These are phyloP conservation scores for Knoxdaviesia proteae DNA, from an alignment of 2,329 filamentous ascomycete genomes.

Conservation along the genomic window DNA sequence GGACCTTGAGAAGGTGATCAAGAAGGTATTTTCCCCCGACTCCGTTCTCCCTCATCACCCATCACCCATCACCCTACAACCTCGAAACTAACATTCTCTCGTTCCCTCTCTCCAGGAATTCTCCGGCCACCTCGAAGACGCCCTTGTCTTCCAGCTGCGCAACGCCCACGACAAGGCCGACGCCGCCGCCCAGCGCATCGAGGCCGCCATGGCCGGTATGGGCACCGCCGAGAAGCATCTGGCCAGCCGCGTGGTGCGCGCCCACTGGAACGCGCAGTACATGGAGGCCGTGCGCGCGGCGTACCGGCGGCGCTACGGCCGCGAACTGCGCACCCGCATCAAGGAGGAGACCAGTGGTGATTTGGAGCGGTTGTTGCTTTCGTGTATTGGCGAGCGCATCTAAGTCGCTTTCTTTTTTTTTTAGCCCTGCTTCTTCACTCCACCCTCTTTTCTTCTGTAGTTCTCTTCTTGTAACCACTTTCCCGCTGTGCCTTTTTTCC, in stretches of 20 bases:
- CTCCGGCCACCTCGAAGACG: conserved; percentile 78
- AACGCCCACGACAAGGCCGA: conserved; percentile 62
- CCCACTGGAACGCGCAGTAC: conserved; percentile 63
- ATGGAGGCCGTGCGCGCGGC: conserved; percentile 61
- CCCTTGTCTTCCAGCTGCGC: conserved; percentile 59
- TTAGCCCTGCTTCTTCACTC: too few species aligned
- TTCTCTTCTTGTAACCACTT: background rate
- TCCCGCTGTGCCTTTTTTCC: too few species aligned
- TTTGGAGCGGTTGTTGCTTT: conserved; percentile 58
- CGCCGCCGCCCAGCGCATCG: conserved; percentile 70
- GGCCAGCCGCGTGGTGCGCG: conserved; percentile 53
- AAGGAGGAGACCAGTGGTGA: conserved; percentile 70
- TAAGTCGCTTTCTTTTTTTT: background rate
- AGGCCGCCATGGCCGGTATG: conserved; percentile 67
- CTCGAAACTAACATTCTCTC: background rate
- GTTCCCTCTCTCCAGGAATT: conserved; percentile 36
- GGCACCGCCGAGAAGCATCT: conserved; percentile 76
- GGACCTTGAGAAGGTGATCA: conserved; percentile 51
- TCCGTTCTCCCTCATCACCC: background rate
- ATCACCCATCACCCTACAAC: background rate
- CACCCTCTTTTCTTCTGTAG: background rate
- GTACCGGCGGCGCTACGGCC: conserved; percentile 51
- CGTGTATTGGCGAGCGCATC: conserved; percentile 29
- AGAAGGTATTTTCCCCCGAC: conserved; percentile 18
- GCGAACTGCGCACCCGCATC: conserved; percentile 47